Evolutionary conservation across 306 rosid genomes (phyloP), one percentile per base, ranked within the genome.

Genomic region (Luffa acutangula): DNA sequence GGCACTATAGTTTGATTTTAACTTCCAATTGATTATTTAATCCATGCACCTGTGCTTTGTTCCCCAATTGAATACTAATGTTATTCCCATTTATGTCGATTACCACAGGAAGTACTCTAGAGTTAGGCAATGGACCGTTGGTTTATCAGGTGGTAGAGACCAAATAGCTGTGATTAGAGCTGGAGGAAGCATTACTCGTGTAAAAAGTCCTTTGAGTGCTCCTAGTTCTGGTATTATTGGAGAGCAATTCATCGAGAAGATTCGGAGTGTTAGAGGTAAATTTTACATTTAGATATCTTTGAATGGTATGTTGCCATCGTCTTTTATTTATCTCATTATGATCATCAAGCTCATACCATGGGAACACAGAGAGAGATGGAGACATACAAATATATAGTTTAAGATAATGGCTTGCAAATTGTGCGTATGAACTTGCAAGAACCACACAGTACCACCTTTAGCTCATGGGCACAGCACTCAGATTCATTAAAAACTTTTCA

Each of bases 91-190:
- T 49, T 49, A 73, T 7, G 59, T 13, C 0, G 56, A 25, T 48
- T 62, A 71, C 85, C 84, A 51, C 86, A 95, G 98, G 87, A 92
- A 89, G 82, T 93, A 95, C 87, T 87, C 93, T 69, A 51, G 82
- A 81, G 99, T 95, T 52, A 83, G 87, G 80, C 90, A 89, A 85
- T 89, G 87, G 89, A 95, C 99, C 66, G 67, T 95, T 79, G 97
- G 97, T 76, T 82, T 95, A 83, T 83, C 93, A 64, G 91, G 97
- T 45, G 93, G 97, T 70, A 88, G 89, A 86, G 93, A 93, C 64
- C 76, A 87, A 85, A 91, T 95, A 83, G 98, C 98, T 78, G 82
- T 95, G 64, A 89, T 95, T 81, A 89, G 98, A 89, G 98, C 98
- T 65, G 90, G 93, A 57, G 98, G 98, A 84, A 87, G 89, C 84